Evolutionary conservation across 768 basidiomycete species (phyloP).

Genomic region (Flagelloscypha sp.): DNA sequence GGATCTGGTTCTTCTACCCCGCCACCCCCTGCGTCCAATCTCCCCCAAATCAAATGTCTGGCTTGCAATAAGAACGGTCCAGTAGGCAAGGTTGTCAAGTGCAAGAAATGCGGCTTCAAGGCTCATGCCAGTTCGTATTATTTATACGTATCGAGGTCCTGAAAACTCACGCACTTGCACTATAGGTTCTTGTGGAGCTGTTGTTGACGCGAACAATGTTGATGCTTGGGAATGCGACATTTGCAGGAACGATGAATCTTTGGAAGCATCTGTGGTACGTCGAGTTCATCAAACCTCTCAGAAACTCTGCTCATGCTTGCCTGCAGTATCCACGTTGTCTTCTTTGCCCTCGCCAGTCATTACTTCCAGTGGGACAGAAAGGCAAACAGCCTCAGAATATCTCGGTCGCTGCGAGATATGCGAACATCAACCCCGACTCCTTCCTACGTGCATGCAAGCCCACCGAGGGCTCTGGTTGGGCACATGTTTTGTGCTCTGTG

Average conservation of each 20-base stretch:
- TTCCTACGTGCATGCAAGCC: constrained; percentile 78
- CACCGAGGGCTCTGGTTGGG: constrained; percentile 91
- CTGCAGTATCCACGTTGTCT: constrained; percentile 83
- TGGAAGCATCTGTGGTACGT: constrained; percentile 76
- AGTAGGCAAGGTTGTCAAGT: constrained; percentile 70
- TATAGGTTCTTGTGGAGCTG: constrained; percentile 60
- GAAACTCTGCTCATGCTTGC: no score
- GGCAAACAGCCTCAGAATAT: constrained; percentile 15
- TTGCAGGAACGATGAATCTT: constrained; percentile 74
- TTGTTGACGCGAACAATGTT: constrained; percentile 50
- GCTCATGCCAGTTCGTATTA: constrained; percentile 63
- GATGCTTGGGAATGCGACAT: constrained; percentile 84
- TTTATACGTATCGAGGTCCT: background rate
- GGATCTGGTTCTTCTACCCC: constrained; percentile 48
- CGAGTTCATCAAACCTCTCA: no score
- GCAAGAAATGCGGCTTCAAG: constrained; percentile 70
- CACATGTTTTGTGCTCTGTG: constrained; percentile 82
- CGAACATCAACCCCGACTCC: constrained; percentile 35
- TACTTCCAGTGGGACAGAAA: constrained; percentile 41
- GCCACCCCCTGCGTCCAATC: constrained; percentile 44
- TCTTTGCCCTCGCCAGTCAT: constrained; percentile 71
- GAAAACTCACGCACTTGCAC: constrained; percentile 5
- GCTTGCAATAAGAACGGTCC: constrained; percentile 73
- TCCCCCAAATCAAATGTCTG: constrained; percentile 63
- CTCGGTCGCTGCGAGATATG: no score